phyloP scores from a whole-genome alignment of 2,329 filamentous ascomycete genomes.

The Aspergillus sclerotialis region DNA sequence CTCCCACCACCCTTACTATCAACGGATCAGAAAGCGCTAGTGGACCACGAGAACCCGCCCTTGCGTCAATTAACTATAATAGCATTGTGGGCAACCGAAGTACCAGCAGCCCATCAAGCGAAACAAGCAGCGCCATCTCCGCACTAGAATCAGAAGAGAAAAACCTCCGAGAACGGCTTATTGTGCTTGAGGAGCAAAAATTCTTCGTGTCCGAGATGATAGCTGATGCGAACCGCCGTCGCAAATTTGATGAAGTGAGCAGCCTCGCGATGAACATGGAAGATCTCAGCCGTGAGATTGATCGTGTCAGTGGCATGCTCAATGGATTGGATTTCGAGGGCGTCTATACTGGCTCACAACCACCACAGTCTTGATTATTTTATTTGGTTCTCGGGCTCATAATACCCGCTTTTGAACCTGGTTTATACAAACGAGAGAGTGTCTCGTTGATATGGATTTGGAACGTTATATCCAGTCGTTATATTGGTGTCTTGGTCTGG shows the following conservation, averaged over 20 bases:
- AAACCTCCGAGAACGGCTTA: conserved; percentile 67
- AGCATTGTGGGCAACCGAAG: conserved; percentile 46
- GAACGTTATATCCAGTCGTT: neutral
- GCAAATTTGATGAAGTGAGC: conserved; percentile 80
- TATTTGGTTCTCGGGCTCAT: conserved; percentile 4
- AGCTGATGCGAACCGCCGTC: conserved; percentile 63
- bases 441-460: neutral
- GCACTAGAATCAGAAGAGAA: conserved; percentile 78
- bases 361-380: conserved; percentile 8
- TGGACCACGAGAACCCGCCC: conserved; percentile 36
- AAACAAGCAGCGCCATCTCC: conserved; percentile 53
- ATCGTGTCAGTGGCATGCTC: conserved; percentile 57
- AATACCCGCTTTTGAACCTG: conserved; percentile 1
- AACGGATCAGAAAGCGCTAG: conserved; percentile 16
- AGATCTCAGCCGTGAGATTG: conserved; percentile 74
- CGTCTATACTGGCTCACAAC: conserved; percentile 34
- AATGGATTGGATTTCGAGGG: conserved; percentile 58
- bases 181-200: conserved; percentile 83
- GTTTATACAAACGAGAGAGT: neutral
- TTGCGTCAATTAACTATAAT: conserved; percentile 53
- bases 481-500: too few species aligned
- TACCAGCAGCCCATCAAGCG: conserved; percentile 45
- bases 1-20: conserved; percentile 14
- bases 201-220: conserved; percentile 88
- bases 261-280: conserved; percentile 73